Base-by-base conservation (phyloP, 257 asterid species). In the Scutellaria minor region DNA sequence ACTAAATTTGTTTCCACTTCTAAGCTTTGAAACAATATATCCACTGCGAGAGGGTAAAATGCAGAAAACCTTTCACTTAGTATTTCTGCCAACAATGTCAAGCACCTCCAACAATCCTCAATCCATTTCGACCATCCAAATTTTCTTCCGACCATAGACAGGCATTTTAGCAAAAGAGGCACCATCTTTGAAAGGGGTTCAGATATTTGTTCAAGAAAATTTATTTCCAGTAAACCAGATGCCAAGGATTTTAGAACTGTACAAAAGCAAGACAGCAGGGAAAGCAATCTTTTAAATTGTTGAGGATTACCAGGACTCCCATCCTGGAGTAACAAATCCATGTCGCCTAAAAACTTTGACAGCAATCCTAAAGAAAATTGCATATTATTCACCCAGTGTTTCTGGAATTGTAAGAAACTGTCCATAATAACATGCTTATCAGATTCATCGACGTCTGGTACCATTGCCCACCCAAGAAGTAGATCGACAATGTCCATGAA, bases 401-500 rank as follows among this genome's bases (percentile, higher is more conserved):
- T 95, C 93, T 92, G 98, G 80, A 95, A 95, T 71, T 92, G 98
- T 81, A 95, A 77, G 87, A 95, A 95, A 80, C 98, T 88, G 76
- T 95, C 98, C 96, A 95, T 90, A 66, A 95, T 92, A 57, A 88
- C 89, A 73, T 74, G 88, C 81, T 88, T 84, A 71, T 91, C 98
- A 40, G 96, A 66, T 65, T 90, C 99, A 61, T 71, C 85, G 75
- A 88, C 84, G 54, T 87, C 98, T 1, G 97, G 97, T 52, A 83
- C 88, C 98, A 95, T 84, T 45, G 90, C 99, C 97, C 99, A 95
- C 71, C 99, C 99, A 78, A 95, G 98, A 66, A 95, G 98, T 57
- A 92, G 84, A 84, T 95, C 99, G 51, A 95, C 98, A 82, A 95
- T 83, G 74, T 95, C 99, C 76, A 88, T 85, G 85, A 95, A 95